phyloP scores from a whole-genome alignment of 345 rosid genomes.

The Acer campestre region DNA sequence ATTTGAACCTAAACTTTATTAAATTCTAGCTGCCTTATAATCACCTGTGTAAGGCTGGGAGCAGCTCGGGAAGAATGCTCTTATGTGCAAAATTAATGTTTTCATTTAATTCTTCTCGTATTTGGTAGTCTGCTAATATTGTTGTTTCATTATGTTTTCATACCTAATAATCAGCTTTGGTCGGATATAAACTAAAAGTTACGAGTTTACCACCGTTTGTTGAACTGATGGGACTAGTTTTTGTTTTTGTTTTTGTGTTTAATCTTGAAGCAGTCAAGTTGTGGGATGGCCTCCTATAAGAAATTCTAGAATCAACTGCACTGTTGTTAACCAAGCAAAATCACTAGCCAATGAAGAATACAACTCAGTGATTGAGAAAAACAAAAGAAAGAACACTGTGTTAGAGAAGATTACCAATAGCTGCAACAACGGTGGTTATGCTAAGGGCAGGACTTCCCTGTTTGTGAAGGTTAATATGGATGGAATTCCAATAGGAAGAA shows the following conservation, averaged over 20 bases:
- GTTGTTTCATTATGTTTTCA: not conserved
- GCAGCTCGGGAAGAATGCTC: not conserved
- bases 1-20: not conserved
- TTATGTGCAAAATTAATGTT: not conserved
- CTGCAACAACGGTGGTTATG: conserved; percentile 28
- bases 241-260: conserved; percentile 5
- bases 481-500: conserved; percentile 92
- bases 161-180: not conserved
- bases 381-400: conserved; percentile 27
- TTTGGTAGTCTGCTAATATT: not conserved
- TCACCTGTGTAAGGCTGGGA: not conserved
- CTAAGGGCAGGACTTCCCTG: conserved; percentile 45
- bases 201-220: not conserved
- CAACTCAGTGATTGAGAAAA: conserved; percentile 34
- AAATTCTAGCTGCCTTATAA: not conserved
- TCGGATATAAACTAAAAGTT: not conserved
- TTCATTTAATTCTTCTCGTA: not conserved
- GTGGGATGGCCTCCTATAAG: conserved; percentile 99
- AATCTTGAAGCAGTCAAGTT: conserved; percentile 57
- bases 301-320: conserved; percentile 73
- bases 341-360: conserved; percentile 48
- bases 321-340: conserved; percentile 64
- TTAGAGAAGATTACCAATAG: conserved; percentile 31
- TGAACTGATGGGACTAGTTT: not conserved
- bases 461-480: conserved; percentile 96